Percentiles rank a stretch among this genome's conserved stretches.
phyloP scores from a whole-genome alignment of 2,329 filamentous ascomycete species.

The Eutypa lata region DNA sequence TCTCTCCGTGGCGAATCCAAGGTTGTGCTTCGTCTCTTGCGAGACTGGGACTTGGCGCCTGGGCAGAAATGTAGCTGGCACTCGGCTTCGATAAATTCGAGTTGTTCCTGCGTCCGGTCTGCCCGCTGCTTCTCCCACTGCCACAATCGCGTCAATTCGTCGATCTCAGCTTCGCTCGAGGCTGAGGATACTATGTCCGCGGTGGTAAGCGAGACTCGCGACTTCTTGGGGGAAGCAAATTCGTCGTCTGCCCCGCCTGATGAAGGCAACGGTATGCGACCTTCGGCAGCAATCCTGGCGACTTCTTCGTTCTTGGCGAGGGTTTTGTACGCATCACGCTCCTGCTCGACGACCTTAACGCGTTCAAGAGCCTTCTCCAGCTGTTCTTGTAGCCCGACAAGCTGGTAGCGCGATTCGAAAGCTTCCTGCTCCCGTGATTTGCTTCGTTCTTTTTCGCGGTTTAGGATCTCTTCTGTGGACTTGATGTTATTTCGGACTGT shows the following conservation, averaged over 20 bases:
- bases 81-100: constrained; percentile 75
- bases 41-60: constrained; percentile 44
- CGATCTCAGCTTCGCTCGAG: constrained; percentile 55
- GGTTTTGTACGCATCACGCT: constrained; percentile 71
- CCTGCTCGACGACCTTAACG: constrained; percentile 65
- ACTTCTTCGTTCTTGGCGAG: constrained; percentile 72
- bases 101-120: constrained; percentile 66
- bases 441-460: constrained; percentile 61
- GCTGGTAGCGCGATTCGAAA: constrained; percentile 63
- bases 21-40: constrained; percentile 27
- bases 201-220: constrained; percentile 44
- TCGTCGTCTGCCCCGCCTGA: constrained; percentile 52
- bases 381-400: constrained; percentile 64
- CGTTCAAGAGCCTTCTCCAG: constrained; percentile 61
- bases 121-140: constrained; percentile 61
- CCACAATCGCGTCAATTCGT: constrained; percentile 50
- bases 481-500: constrained; percentile 52
- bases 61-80: constrained; percentile 67
- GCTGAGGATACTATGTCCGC: constrained; percentile 53
- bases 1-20: constrained; percentile 31
- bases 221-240: constrained; percentile 59
- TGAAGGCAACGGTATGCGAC: constrained; percentile 62
- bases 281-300: constrained; percentile 68
- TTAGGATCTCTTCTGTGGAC: constrained; percentile 55
- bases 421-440: constrained; percentile 65